Evolutionary conservation across 306 rosid genomes (phyloP).

Genomic region (cucumber (Cucumis sativus)): Cucumber_9930_V3 NC_026657.2:31029501-31030000

Average conservation of each 20-base stretch:
- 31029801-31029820: constrained; percentile 46
- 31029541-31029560: too few species aligned
- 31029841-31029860: constrained; percentile 16
- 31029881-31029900: constrained; percentile 49
- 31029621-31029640: too few species aligned
- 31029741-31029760: constrained; percentile 77
- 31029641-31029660: too few species aligned
- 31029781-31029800: constrained; percentile 55
- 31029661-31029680: too few species aligned
- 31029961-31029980: constrained; percentile 17
- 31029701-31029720: constrained; percentile 37
- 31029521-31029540: background rate
- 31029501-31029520: background rate
- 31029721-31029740: constrained; percentile 69
- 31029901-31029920: constrained; percentile 17
- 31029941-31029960: constrained; percentile 83
- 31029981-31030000: constrained; percentile 43
- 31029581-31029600: too few species aligned
- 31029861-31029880: constrained; percentile 62
- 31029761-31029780: constrained; percentile 44
- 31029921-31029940: constrained; percentile 52
- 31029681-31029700: too few species aligned
- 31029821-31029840: constrained; percentile 22
- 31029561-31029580: too few species aligned
- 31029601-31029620: too few species aligned